Evolutionary conservation across 352 stramenopile species (phyloP).

Genomic region (Saprolegnia parasitica): DNA sequence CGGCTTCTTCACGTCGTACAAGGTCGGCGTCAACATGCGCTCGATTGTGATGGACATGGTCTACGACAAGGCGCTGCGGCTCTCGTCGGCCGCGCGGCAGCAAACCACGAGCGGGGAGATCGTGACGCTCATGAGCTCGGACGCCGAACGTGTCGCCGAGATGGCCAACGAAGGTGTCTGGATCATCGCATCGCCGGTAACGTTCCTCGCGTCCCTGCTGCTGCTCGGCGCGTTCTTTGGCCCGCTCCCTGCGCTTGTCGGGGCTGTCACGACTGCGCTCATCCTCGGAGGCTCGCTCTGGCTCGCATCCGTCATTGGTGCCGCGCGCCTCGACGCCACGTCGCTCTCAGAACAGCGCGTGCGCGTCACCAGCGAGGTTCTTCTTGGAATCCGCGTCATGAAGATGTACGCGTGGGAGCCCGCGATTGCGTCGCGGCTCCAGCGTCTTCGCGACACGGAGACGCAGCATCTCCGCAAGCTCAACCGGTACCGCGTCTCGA

Average conservation of each 20-base stretch:
- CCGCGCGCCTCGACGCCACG: constrained; percentile 36
- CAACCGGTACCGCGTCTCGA: neutral
- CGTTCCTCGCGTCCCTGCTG: constrained; percentile 38
- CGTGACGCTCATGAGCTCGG: constrained; percentile 48
- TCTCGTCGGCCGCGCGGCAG: constrained; percentile 41
- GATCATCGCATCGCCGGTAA: constrained; percentile 43
- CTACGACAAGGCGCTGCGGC: constrained; percentile 46
- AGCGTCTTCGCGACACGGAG: constrained; percentile 43
- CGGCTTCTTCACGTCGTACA: constrained; percentile 42
- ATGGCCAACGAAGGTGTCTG: constrained; percentile 43
- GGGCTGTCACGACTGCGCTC: constrained; percentile 27
- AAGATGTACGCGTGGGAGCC: constrained; percentile 88
- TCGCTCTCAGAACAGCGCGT: constrained; percentile 62
- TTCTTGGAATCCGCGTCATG: constrained; percentile 85
- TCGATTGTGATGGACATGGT: constrained; percentile 55
- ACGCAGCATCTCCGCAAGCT: constrained; percentile 34
- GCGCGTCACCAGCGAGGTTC: constrained; percentile 91
- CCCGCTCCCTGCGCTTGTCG: neutral
- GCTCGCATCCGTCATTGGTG: constrained; percentile 37
- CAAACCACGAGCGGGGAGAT: constrained; percentile 50
- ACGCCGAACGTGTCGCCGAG: constrained; percentile 45
- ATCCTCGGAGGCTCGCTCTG: constrained; percentile 36
- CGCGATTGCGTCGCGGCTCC: constrained; percentile 44
- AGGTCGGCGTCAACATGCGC: constrained; percentile 44
- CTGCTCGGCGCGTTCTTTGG: constrained; percentile 43